Evolutionary conservation across 306 rosid genomes (phyloP).

Genomic region (Morella rubra): DNA sequence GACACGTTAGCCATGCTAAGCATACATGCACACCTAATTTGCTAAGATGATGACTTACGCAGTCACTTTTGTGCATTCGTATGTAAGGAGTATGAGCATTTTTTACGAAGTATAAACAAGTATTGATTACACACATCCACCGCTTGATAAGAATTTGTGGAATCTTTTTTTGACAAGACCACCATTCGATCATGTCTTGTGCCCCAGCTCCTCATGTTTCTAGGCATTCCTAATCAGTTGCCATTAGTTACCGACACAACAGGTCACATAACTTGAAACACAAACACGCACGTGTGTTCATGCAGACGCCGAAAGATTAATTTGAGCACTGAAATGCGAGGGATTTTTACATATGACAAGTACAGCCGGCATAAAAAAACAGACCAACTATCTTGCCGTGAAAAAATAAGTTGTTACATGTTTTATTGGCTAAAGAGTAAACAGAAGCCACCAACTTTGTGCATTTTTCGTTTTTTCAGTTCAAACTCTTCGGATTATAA

Average conservation of each 20-base stretch:
- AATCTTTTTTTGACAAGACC: neutral
- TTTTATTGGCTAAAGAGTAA: neutral
- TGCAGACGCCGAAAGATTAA: neutral
- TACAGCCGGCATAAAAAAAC: neutral
- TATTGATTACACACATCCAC: neutral
- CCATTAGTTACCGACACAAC: neutral
- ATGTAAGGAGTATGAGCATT: neutral
- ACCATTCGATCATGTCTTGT: neutral
- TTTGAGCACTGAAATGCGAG: neutral
- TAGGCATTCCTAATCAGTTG: neutral
- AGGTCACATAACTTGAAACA: neutral
- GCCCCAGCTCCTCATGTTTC: neutral
- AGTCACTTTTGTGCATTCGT: too few species aligned
- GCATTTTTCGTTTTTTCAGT: neutral
- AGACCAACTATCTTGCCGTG: neutral
- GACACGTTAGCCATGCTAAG: neutral
- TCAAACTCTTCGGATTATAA: neutral
- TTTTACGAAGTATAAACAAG: neutral
- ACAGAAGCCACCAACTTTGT: too few species aligned
- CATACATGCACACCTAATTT: neutral
- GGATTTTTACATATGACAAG: neutral
- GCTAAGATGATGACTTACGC: neutral
- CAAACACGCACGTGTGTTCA: neutral
- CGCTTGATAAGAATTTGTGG: neutral
- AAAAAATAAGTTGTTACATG: neutral